Percentiles rank a stretch among this genome's conserved stretches.
phyloP scores from a whole-genome alignment of 768 basidiomycete genomes.

The Dacryopinax primogenitus region DNA sequence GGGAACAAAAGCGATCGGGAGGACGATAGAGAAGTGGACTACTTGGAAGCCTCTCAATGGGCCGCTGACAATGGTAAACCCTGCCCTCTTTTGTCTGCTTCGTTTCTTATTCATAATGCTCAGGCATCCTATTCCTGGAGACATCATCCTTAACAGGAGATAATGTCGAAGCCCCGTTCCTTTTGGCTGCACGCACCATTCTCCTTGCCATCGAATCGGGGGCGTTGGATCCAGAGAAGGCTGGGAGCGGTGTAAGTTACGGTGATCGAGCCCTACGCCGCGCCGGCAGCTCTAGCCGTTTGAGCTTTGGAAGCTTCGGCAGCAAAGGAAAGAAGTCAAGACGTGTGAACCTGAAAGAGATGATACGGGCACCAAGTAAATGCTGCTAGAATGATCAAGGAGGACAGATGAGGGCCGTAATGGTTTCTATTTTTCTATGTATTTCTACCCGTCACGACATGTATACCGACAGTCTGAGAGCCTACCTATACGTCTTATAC shows the following conservation, averaged over 20 bases:
- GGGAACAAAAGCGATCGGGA: slow-evolving; percentile 94
- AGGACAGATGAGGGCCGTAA: background rate
- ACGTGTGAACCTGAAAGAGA: slow-evolving; percentile 3
- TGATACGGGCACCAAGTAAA: background rate
- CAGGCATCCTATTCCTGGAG: slow-evolving; percentile 89
- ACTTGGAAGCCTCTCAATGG: slow-evolving; percentile 89
- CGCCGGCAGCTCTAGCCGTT: slow-evolving; percentile 78
- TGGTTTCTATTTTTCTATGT: background rate
- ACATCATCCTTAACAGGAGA: slow-evolving; percentile 83
- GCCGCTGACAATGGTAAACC: slow-evolving; percentile 79
- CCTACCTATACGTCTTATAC: background rate
- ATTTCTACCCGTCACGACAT: background rate
- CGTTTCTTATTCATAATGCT: background rate
- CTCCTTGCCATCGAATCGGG: slow-evolving; percentile 85
- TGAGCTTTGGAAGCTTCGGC: slow-evolving; percentile 43
- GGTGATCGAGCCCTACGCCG: slow-evolving; percentile 85
- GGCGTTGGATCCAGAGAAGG: slow-evolving; percentile 79
- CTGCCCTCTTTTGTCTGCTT: background rate
- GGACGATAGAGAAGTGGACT: slow-evolving; percentile 89
- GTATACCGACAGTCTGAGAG: background rate
- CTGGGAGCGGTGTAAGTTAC: slow-evolving; percentile 91
- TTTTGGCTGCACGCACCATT: slow-evolving; percentile 71
- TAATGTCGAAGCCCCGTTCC: slow-evolving; percentile 88
- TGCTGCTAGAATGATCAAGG: background rate
- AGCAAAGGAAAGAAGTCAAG: slow-evolving; percentile 4